Conservation (phyloP, 345 rosid genomes). For the Camelina laxa region DNA sequence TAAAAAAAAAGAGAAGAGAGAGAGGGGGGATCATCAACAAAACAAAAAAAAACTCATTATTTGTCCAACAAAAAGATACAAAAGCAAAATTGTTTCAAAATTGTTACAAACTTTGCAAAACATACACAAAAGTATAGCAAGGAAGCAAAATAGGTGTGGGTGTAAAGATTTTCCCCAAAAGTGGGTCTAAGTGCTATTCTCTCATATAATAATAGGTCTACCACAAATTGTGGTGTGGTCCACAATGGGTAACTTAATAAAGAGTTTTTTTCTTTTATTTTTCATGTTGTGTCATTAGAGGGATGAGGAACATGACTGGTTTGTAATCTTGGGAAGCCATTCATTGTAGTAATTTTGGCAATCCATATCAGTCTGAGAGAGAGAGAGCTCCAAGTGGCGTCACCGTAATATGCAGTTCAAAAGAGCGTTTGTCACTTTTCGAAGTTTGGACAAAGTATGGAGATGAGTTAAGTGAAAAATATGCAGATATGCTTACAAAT, state of each 20-base stretch:
- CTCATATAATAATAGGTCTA: constrained; percentile 18
- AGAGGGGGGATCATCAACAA: too few species aligned
- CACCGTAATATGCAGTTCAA: constrained; percentile 69
- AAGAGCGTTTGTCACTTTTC: constrained; percentile 11
- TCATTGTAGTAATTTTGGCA: constrained; percentile 56
- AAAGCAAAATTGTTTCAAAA: too few species aligned
- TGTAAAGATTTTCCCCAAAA: too few species aligned
- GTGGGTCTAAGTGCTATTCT: too few species aligned
- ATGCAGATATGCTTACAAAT: constrained; percentile 55
- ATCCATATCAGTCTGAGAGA: constrained; percentile 60
- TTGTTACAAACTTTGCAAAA: too few species aligned
- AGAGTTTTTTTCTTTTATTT: neutral
- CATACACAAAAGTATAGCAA: too few species aligned
- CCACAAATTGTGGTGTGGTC: constrained; percentile 34
- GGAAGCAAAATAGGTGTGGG: too few species aligned
- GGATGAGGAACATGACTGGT: constrained; percentile 54
- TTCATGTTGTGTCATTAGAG: constrained; percentile 43
- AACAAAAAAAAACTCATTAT: too few species aligned
- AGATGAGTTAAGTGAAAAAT: constrained; percentile 6
- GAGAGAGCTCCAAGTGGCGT: constrained; percentile 80
- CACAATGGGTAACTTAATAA: constrained; percentile 17
- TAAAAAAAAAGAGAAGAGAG: too few species aligned
- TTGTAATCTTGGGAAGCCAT: constrained; percentile 68
- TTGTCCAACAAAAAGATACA: too few species aligned
- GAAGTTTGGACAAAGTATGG: constrained; percentile 10